Evolutionary conservation across 495 filamentous ascomycete species (phyloP), one percentile per base, ranked within the genome.

Genomic region (Penicillium taxi): DNA sequence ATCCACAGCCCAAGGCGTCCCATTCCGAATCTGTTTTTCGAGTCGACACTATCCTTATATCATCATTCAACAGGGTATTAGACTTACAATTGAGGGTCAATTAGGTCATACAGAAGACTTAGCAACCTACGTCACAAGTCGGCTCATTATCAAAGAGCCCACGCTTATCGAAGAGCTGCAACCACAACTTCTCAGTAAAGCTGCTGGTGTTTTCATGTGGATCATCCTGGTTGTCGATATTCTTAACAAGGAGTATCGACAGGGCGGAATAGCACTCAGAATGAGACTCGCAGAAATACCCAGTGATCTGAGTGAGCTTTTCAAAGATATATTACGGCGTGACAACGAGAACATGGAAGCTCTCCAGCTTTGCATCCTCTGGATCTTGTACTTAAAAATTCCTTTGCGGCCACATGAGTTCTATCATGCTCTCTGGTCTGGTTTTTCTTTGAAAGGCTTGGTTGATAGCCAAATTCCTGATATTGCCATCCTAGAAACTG

Each of bases 1-100:
- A 24, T 49, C 51, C 9, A 37, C 27, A 27, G 25, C 28, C 0
- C 27, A 39, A 9, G 44, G 44, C 0, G 44, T 44, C n/a, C 9
- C 22, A 0, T 44, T 64, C n/a, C 30, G 41, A 7, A 20, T 70
- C 12, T 69, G 60, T 25, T 62, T 75, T 31, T 70, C 73, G 0
- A 75, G 71, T 47, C 55, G 71, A 3, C 66, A 72, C 47, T 73
- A 73, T 34, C 72, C 71, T 0, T 38, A 66, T 26, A 66, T 77
- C 28, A 42, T 38, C 0, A 57, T 68, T 4, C 13, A 41, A 6
- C 48, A 48, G n/a, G 58, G 64, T 4, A 41, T 61, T 4, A 29
- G 44, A 17, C 26, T 61, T 19, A 50, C 52, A 12, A 39, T 61
- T 25, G 50, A 58, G 30, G 13, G 52, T 51, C 39, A 64, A 16